phyloP scores from a whole-genome alignment of 768 basidiomycete genomes.

The Exidia glandulosa region DNA sequence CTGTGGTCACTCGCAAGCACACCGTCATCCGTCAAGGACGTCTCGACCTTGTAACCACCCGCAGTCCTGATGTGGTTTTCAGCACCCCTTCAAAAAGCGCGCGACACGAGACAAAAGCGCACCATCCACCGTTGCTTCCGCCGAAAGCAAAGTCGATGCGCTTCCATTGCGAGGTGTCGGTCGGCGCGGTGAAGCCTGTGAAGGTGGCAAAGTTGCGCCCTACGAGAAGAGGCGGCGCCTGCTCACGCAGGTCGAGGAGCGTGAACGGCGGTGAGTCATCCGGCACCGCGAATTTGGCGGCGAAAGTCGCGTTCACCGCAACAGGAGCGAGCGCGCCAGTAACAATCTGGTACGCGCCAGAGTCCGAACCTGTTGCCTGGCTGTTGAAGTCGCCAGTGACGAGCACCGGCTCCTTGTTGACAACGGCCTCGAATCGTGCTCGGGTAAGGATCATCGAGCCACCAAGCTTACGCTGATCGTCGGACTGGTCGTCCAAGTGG shows the following conservation, averaged over 20 bases:
- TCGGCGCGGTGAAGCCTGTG: constrained; percentile 37
- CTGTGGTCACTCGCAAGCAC: constrained; percentile 43
- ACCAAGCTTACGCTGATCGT: constrained; percentile 38
- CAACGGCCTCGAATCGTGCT: constrained; percentile 36
- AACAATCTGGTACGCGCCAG: constrained; percentile 40
- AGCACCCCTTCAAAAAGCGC: neutral
- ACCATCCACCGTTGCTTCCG: constrained; percentile 36
- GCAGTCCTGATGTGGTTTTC: constrained; percentile 21
- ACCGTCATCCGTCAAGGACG: constrained; percentile 38
- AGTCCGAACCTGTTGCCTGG: constrained; percentile 30
- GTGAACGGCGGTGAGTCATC: constrained; percentile 22
- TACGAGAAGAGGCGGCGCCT: constrained; percentile 29
- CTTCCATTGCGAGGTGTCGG: constrained; percentile 24
- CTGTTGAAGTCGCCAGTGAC: constrained; percentile 41
- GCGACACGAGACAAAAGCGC: constrained; percentile 9
- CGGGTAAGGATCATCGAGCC: constrained; percentile 42
- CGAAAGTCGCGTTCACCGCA: constrained; percentile 32
- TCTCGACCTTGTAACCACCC: constrained; percentile 28
- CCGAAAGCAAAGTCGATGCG: constrained; percentile 46
- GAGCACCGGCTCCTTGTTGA: constrained; percentile 30
- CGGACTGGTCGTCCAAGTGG: constrained; percentile 46
- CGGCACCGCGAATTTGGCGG: constrained; percentile 27
- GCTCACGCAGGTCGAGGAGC: constrained; percentile 34
- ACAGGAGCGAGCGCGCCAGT: constrained; percentile 32
- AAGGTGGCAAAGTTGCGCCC: constrained; percentile 35